A percentile compares a stretch with the other conserved stretches of the same genome.
phyloP scores from a whole-genome alignment of 495 filamentous ascomycete species.

The Lichina pygmaea region DNA sequence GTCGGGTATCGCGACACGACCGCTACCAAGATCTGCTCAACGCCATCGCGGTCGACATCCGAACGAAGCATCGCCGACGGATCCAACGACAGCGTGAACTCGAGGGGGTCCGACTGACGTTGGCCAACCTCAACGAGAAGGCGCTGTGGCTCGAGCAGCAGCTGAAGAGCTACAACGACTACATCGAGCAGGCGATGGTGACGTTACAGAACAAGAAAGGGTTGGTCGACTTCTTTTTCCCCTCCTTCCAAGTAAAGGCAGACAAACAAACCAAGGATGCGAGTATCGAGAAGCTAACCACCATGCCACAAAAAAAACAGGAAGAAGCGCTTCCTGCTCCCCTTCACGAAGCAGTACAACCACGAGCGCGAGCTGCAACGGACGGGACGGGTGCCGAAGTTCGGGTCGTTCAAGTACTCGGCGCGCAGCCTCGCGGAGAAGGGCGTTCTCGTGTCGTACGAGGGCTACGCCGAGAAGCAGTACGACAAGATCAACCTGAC shows the following conservation, averaged over 20 bases:
- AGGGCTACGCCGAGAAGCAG: slow-evolving; percentile 59
- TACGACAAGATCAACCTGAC: slow-evolving; percentile 85
- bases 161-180: slow-evolving; percentile 92
- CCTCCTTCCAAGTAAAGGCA: neutral
- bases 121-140: slow-evolving; percentile 69
- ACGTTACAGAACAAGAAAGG: slow-evolving; percentile 97
- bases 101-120: slow-evolving; percentile 64
- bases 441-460: slow-evolving; percentile 74
- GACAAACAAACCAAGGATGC: neutral
- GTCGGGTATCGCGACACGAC: slow-evolving; percentile 73
- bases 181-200: slow-evolving; percentile 95
- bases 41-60: slow-evolving; percentile 86
- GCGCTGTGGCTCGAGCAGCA: slow-evolving; percentile 80
- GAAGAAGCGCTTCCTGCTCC: slow-evolving; percentile 81
- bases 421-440: slow-evolving; percentile 74
- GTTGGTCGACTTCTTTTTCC: slow-evolving; percentile 7
- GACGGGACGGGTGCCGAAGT: slow-evolving; percentile 77
- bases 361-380: slow-evolving; percentile 87
- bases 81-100: slow-evolving; percentile 77
- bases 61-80: slow-evolving; percentile 78
- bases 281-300: neutral
- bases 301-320: slow-evolving; percentile 7
- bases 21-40: slow-evolving; percentile 93
- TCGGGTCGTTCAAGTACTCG: slow-evolving; percentile 90
- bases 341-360: slow-evolving; percentile 96